Evolutionary conservation across 495 filamentous ascomycete species (phyloP).

Genomic region (Penicillium crystallinum): DNA sequence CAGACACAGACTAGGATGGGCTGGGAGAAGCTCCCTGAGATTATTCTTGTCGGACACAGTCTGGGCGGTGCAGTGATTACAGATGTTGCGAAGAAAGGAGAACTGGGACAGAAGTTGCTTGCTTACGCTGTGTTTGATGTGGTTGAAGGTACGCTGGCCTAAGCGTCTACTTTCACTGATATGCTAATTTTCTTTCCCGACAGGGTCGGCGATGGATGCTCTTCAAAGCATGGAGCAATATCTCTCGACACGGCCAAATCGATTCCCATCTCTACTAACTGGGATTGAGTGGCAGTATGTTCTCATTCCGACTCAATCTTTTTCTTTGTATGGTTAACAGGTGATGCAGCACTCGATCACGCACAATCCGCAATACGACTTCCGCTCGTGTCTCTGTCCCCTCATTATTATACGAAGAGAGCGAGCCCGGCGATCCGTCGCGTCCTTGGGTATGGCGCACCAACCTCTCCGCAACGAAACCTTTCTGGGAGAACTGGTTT

Average conservation of each 20-base stretch:
- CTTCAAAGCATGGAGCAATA: constrained; percentile 91
- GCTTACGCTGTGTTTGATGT: constrained; percentile 93
- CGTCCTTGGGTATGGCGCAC: constrained; percentile 77
- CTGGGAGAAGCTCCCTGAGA: constrained; percentile 67
- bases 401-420: constrained; percentile 57
- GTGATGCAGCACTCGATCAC: constrained; percentile 58
- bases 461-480: constrained; percentile 74
- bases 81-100: constrained; percentile 63
- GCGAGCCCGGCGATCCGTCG: constrained; percentile 27
- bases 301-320: neutral
- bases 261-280: constrained; percentile 67
- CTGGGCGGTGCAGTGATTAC: constrained; percentile 94
- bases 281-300: constrained; percentile 91
- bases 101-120: constrained; percentile 61
- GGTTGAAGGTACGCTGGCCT: constrained; percentile 65
- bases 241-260: constrained; percentile 72
- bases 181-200: neutral
- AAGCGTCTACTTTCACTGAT: neutral
- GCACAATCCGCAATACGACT: constrained; percentile 76
- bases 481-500: constrained; percentile 96
- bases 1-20: constrained; percentile 57
- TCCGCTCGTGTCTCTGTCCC: constrained; percentile 87
- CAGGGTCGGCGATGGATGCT: constrained; percentile 79
- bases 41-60: constrained; percentile 88
- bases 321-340: neutral